Evolutionary conservation across 176 grass and related monocot genomes (phyloP), one percentile per base, ranked within the genome.

Genomic region (Musa beccarii): DNA sequence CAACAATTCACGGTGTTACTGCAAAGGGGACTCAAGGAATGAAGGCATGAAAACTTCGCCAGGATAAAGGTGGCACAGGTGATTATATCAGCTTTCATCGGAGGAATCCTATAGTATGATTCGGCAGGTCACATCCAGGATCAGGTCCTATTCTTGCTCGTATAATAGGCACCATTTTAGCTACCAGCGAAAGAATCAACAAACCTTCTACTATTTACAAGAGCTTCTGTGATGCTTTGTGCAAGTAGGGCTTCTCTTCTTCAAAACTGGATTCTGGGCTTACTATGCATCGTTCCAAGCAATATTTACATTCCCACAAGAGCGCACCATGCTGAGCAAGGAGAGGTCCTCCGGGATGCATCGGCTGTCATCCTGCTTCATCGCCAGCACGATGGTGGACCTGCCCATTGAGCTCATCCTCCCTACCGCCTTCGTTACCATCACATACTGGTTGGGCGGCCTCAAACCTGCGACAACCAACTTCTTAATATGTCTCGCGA

Each of bases 351-450:
- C 85, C 1, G 63, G 85, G 11, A 76, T 83, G 76, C 83, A 83
- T 64, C 61, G 76, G 10, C 63, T 87, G 1, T 87, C 85, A 14
- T 75, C 85, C 25, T 87, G 83, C 50, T 83, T 83, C 20, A 3
- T 79, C 53, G 71, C 85, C 64, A 25, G 80, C 11, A 70, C 50
- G 0, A n/a, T 71, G 16, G 85, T 24, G 0, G 85, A 87, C 26
- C 85, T 87, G 28, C 85, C 85, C 7, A 87, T 83, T 71, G 85
- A 83, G 50, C 85, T 87, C 34, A 53, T 75, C 54, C 71, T 87
- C 53, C 85, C 85, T 13, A 59, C 5, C 19, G 59, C 74, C 17
- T 87, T 77, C 23, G 49, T 75, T 5, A 69, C 71, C 24, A 83
- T 87, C 50, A 71, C 53, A 7, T 87, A 87, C 63, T 87, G 85